A percentile compares a stretch with the other conserved stretches of the same genome.
phyloP scores from a whole-genome alignment of 164 flowering plant genomes.

The Amborella trichopoda region DNA sequence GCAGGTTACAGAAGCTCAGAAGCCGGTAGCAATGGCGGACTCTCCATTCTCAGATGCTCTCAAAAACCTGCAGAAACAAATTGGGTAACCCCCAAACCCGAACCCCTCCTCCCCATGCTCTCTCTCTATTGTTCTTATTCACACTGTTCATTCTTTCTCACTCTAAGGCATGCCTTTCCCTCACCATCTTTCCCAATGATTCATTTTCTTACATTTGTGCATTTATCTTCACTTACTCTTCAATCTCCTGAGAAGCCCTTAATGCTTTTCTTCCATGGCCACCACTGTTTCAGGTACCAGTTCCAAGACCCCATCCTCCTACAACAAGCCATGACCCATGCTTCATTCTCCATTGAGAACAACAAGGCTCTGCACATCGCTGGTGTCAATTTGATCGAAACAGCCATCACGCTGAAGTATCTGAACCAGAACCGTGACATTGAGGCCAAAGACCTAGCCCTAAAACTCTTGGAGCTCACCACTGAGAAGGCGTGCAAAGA shows the following conservation, averaged over 20 bases:
- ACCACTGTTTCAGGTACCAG: constrained; percentile 25
- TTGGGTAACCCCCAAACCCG: no score
- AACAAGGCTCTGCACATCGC: constrained; percentile 48
- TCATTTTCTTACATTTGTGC: background rate
- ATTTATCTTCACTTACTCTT: background rate
- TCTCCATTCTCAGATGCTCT: constrained; percentile 37
- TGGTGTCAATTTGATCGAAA: constrained; percentile 35
- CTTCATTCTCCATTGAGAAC: constrained; percentile 70
- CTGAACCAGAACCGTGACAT: constrained; percentile 33
- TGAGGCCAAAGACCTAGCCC: constrained; percentile 35
- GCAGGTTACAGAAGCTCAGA: no score
- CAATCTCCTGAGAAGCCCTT: background rate
- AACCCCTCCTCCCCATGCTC: no score
- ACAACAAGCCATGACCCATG: constrained; percentile 66
- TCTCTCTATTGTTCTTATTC: no score
- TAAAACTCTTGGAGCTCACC: constrained; percentile 23
- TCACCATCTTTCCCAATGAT: background rate
- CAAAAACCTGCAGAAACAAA: constrained; percentile 35
- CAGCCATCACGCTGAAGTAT: constrained; percentile 26
- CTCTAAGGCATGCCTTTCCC: background rate
- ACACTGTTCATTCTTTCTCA: background rate
- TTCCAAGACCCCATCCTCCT: constrained; percentile 32
- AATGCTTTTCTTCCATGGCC: background rate
- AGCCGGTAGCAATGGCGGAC: no score
- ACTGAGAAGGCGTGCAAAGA: constrained; percentile 37